Percentiles rank a stretch among this genome's conserved stretches.
These are phyloP conservation scores for Wickerhamomyces bisporus DNA, from an alignment of 805 yeast genomes.

Conservation along the genomic window DNA sequence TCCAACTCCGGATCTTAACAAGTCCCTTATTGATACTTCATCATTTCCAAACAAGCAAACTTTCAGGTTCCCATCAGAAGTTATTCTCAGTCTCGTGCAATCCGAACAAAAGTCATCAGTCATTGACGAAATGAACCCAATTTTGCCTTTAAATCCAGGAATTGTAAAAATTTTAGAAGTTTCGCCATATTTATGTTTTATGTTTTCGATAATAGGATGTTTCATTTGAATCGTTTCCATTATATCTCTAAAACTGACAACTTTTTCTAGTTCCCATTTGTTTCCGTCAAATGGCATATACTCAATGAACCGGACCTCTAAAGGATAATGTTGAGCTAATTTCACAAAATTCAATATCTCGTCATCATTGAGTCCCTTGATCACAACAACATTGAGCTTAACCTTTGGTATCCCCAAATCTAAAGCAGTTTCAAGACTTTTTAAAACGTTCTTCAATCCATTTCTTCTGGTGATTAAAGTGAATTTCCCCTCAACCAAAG, in stretches of 20 bases:
- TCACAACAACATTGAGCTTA: conserved; percentile 46
- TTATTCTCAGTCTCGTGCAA: conserved; percentile 47
- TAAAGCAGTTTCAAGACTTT: conserved; percentile 38
- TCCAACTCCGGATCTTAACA: conserved; percentile 32
- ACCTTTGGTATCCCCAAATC: conserved; percentile 39
- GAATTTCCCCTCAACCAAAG: conserved; percentile 47
- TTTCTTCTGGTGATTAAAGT: conserved; percentile 43
- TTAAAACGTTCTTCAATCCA: conserved; percentile 41
- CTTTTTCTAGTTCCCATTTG: conserved; percentile 42
- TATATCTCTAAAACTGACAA: conserved; percentile 42
- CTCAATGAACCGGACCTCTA: conserved; percentile 50
- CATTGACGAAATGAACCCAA: conserved; percentile 55
- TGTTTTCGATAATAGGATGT: conserved; percentile 25
- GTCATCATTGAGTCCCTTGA: conserved; percentile 46
- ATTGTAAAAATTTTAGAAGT: conserved; percentile 43
- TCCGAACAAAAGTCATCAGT: conserved; percentile 47
- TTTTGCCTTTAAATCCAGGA: conserved; percentile 37
- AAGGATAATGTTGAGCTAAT: conserved; percentile 31
- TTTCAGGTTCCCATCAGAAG: conserved; percentile 50
- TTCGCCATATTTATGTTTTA: conserved; percentile 35
- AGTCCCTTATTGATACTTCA: conserved; percentile 42
- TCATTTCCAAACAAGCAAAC: conserved; percentile 50
- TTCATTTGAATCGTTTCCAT: conserved; percentile 26
- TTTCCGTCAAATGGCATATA: conserved; percentile 58
- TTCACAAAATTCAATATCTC: conserved; percentile 44